Base-by-base conservation (phyloP, 1,139 yeast genomes). In the Hyphopichia khmerensis region DNA sequence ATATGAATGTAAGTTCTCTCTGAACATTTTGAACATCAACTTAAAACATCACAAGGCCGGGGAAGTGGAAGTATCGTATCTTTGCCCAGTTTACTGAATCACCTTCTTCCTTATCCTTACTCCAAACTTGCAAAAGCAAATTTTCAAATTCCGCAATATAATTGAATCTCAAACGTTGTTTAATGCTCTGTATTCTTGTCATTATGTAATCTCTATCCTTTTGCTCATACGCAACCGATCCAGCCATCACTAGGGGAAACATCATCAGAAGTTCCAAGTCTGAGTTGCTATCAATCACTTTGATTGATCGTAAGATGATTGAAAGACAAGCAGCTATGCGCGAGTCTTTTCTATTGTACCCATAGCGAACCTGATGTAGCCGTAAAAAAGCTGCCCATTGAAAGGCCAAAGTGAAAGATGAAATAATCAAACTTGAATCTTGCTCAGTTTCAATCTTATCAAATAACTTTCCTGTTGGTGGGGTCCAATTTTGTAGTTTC, bases 201-300 rank as follows among this genome's bases (percentile, higher is more conserved):
- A 53, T 23, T 19, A 56, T 50, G 33, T 52, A 54, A 11, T 45
- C 48, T 31, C 58, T 37, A 40, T 55, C 60, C 3, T 38, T 38
- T 4, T 36, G 33, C 18, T 48, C 43, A 33, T 48, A 46, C 4
- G 56, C 54, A 15, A 54, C 59, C 13, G 58, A 51, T 1, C 60
- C 60, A 4, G 59, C 60, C 59, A 56, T 53, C 13, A 55, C 44
- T 35, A 56, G 44, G n/a, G 60, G 60, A 44, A 56, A 56, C 52
- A 56, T 42, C 10, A 55, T 41, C 7, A 60, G 55, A 2, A 58
- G 51, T 39, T 55, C 60, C 26, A 55, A 36, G 14, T 48, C 54
- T 31, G 51, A 42, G 23, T 47, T 43, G 13, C 23, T 32, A n/a
- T 40, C 47, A 24, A 55, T 52, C 13, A 45, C 48, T 38, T 47